Base-by-base conservation (phyloP, 164 flowering plant genomes). In the Cinnamomum chago region DNA sequence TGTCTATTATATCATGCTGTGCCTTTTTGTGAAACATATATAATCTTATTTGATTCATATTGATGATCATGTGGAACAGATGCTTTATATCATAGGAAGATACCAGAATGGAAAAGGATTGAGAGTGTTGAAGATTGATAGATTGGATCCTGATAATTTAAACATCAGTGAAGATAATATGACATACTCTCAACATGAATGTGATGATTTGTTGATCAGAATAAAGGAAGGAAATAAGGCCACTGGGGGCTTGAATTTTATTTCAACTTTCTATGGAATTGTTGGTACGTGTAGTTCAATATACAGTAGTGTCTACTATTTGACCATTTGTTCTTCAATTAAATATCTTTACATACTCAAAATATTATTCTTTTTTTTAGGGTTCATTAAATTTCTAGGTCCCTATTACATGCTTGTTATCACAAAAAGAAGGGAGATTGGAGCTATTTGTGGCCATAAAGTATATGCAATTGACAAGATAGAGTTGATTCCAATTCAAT, bases 381-480 rank as follows among this genome's bases (percentile, higher is more conserved):
- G 99, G 23, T 92, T 96, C 74, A 72, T 94, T 70, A 94, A 88
- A 76, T 89, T 96, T 83, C 78, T 96, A 90, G 99, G 95, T 76
- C 99, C 99, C 25, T 87, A 94, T 73, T 91, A 96, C 87, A 90
- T 96, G 97, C 82, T 96, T 72, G 81, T 96, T 74, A 88, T 96
- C 80, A 96, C 98, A 14, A 83, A 92, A 84, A 89, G 99, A 82
- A 88, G 89, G 89, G 86, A 89, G 81, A 84, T 96, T 68, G 99
- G 98, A 72, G 82, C 80, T 24, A 92, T 96, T 62, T 89, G 92
- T 82, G 98, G 97, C 73, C 99, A 96, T 77, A 71, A 88, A 71
- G 78, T 96, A 24, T 96, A 92, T 86, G 85, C 90, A 12, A 76
- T 96, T 58, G 64, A 88, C 72, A 89, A 94, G 83, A 94, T 89